Evolutionary conservation across 768 basidiomycete genomes (phyloP).

Genomic region (Hirschioporus abietinus): DNA sequence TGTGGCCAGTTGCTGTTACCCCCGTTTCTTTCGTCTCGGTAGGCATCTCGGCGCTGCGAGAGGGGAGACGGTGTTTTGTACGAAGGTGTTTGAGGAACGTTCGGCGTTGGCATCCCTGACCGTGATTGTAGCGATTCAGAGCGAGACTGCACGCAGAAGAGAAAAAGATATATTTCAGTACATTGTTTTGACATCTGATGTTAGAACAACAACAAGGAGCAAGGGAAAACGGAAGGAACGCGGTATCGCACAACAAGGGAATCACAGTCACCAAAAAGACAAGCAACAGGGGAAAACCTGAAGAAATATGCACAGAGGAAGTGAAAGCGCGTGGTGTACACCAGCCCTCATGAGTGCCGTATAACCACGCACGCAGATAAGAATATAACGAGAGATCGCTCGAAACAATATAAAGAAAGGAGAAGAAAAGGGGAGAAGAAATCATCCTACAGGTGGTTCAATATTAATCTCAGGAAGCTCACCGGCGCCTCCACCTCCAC

Average conservation of each 20-base stretch:
- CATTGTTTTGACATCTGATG: neutral
- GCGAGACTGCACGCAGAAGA: neutral
- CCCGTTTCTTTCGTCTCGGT: neutral
- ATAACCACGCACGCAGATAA: neutral
- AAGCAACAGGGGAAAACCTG: neutral
- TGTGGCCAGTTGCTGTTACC: neutral
- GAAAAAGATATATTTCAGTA: slow-evolving; percentile 1
- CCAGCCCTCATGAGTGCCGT: neutral
- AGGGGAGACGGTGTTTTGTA: neutral
- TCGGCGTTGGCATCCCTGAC: neutral
- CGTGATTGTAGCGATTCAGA: neutral
- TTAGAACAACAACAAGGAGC: neutral
- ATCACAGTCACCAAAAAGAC: neutral
- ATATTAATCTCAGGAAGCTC: slow-evolving; percentile 4
- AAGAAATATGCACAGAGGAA: neutral
- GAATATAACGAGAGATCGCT: neutral
- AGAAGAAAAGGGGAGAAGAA: neutral
- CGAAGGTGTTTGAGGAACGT: neutral
- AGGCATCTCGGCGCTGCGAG: neutral
- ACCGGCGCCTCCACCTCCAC: neutral
- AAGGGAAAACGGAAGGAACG: neutral
- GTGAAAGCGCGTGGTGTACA: neutral
- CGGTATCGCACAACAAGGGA: too few species aligned
- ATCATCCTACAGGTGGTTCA: slow-evolving; percentile 5
- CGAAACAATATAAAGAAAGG: neutral